These are phyloP conservation scores for Microdochium trichocladiopsis DNA, from an alignment of 2,329 filamentous ascomycete species.

Conservation along the genomic window DNA sequence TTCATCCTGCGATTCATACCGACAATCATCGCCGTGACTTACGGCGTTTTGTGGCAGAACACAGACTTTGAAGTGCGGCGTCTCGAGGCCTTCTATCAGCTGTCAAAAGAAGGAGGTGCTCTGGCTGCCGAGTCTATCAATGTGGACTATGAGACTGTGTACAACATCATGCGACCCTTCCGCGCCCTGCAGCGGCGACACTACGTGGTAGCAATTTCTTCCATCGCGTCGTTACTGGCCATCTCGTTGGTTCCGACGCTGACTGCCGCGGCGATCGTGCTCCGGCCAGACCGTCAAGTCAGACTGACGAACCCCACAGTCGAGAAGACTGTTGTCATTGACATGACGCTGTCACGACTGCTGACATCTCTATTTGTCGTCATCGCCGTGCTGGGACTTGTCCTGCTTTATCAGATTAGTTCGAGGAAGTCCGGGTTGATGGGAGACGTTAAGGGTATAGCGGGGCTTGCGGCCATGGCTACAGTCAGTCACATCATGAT, in stretches of 20 bases:
- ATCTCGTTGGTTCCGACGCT: slow-evolving; percentile 64
- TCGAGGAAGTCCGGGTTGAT: slow-evolving; percentile 58
- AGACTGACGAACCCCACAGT: slow-evolving; percentile 32
- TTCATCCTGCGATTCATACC: slow-evolving; percentile 59
- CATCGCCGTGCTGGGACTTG: slow-evolving; percentile 49
- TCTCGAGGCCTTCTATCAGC: slow-evolving; percentile 60
- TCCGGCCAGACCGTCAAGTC: slow-evolving; percentile 42
- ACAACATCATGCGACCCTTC: slow-evolving; percentile 59
- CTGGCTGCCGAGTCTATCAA: slow-evolving; percentile 62
- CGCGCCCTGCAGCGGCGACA: slow-evolving; percentile 55
- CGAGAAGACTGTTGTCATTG: slow-evolving; percentile 48
- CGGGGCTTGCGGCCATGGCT: slow-evolving; percentile 69
- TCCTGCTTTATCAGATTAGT: slow-evolving; percentile 55
- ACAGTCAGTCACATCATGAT: slow-evolving; percentile 65
- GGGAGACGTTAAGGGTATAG: slow-evolving; percentile 65
- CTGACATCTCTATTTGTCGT: slow-evolving; percentile 48
- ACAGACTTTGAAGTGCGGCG: slow-evolving; percentile 60
- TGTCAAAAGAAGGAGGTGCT: slow-evolving; percentile 53
- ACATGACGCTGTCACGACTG: slow-evolving; percentile 52
- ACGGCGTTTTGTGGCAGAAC: slow-evolving; percentile 59
- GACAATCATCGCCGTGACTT: slow-evolving; percentile 53
- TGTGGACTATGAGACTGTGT: slow-evolving; percentile 65
- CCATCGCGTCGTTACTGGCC: slow-evolving; percentile 56
- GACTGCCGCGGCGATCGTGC: slow-evolving; percentile 53
- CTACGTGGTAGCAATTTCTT: slow-evolving; percentile 62